Evolutionary conservation across 2,329 filamentous ascomycete genomes (phyloP).

Genomic region (Cordyceps cateniannulata): DNA sequence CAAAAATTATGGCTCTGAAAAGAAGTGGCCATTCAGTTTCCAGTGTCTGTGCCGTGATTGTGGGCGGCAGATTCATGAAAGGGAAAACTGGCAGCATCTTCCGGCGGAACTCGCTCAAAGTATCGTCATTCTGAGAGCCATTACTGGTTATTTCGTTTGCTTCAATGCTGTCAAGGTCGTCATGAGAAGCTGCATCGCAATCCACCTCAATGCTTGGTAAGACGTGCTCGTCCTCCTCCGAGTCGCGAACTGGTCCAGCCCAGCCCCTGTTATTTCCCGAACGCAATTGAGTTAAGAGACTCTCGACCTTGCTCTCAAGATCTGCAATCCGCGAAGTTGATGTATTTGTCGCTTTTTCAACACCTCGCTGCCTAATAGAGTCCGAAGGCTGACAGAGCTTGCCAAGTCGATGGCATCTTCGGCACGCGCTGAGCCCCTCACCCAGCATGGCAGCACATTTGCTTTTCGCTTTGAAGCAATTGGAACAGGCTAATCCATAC

Average conservation of each 20-base stretch:
- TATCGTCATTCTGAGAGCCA: not conserved
- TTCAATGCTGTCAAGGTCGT: not conserved
- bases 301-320: constrained; percentile 1
- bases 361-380: not conserved
- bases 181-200: not conserved
- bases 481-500: constrained; percentile 1
- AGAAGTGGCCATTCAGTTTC: no score
- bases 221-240: not conserved
- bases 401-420: not conserved
- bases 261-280: not conserved
- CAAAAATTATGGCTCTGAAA: no score
- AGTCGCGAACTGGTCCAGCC: not conserved
- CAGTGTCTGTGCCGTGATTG: not conserved
- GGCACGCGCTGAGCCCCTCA: not conserved
- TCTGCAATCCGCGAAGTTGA: not conserved
- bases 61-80: not conserved
- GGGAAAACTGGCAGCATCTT: not conserved
- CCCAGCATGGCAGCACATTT: not conserved
- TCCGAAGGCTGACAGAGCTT: constrained; percentile 2
- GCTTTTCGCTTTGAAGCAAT: constrained; percentile 5
- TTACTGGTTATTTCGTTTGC: not conserved
- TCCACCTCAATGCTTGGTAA: constrained; percentile 1
- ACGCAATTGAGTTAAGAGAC: not conserved
- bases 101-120: not conserved
- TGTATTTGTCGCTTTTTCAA: not conserved